Conservation (phyloP, 164 flowering plant genomes). For the Sextonia rubra region DNA sequence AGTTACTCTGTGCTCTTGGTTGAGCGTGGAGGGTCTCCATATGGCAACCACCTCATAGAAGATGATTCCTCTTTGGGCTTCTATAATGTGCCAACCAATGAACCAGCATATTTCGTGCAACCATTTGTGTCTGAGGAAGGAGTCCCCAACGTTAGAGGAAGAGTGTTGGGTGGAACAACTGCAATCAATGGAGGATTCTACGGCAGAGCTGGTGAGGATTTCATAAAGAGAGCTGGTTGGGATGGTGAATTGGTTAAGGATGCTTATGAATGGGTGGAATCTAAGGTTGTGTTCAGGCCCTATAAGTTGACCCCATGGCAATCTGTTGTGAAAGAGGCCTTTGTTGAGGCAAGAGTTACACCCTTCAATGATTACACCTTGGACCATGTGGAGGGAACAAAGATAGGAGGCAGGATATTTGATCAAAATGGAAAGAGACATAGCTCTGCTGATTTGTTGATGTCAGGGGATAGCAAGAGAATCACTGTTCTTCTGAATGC, state of each 20-base stretch:
- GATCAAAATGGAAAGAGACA: constrained; percentile 20
- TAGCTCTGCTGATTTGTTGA: constrained; percentile 16
- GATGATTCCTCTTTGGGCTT: constrained; percentile 16
- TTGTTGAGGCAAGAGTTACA: constrained; percentile 27
- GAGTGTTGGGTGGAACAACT: constrained; percentile 40
- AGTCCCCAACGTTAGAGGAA: constrained; percentile 23
- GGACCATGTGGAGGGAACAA: constrained; percentile 36
- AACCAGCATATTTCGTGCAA: constrained; percentile 28
- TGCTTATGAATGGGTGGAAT: constrained; percentile 43
- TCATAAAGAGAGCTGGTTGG: constrained; percentile 26
- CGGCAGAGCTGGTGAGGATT: constrained; percentile 29
- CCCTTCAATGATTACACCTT: constrained; percentile 39
- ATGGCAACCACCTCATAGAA: constrained; percentile 10
- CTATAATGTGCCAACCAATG: constrained; percentile 24
- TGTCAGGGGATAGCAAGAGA: constrained; percentile 8
- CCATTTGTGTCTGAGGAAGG: constrained; percentile 35
- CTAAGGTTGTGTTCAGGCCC: constrained; percentile 29
- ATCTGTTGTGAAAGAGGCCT: constrained; percentile 18
- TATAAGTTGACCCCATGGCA: constrained; percentile 31
- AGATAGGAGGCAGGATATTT: constrained; percentile 7
- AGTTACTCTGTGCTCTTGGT: constrained; percentile 28
- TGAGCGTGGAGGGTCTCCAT: constrained; percentile 27
- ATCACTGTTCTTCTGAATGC: constrained; percentile 19
- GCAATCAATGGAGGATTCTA: constrained; percentile 39
- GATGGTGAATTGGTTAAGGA: constrained; percentile 26